These are phyloP conservation scores for Dendryphion nanum DNA, from an alignment of 2,329 filamentous ascomycete species.

Conservation along the genomic window DNA sequence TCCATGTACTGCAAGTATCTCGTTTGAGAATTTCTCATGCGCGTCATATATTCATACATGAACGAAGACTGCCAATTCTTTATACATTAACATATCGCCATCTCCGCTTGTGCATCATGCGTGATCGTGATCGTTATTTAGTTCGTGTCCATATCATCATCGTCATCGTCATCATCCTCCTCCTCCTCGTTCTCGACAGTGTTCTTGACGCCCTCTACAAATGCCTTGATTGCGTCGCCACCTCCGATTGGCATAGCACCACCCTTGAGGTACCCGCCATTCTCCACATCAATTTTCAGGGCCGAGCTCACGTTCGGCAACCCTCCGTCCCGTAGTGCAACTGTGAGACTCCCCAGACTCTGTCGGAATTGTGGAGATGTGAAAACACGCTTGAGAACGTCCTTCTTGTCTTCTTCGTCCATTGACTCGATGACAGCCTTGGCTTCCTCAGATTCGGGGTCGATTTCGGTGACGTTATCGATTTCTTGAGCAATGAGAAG, in stretches of 20 bases:
- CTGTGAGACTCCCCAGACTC: slow-evolving; percentile 78
- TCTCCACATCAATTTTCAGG: slow-evolving; percentile 73
- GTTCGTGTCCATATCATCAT: slow-evolving; percentile 34
- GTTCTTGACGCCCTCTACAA: slow-evolving; percentile 84
- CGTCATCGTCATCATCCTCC: slow-evolving; percentile 11
- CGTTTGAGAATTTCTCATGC: no score
- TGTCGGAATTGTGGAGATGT: slow-evolving; percentile 90
- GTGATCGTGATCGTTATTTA: no score
- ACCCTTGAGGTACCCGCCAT: slow-evolving; percentile 77
- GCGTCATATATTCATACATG: no score
- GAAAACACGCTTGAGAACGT: slow-evolving; percentile 76
- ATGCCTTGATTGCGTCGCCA: slow-evolving; percentile 84
- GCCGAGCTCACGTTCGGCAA: slow-evolving; percentile 88
- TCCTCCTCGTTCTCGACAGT: slow-evolving; percentile 59
- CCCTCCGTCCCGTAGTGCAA: slow-evolving; percentile 86
- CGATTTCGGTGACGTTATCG: slow-evolving; percentile 59
- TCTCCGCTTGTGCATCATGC: no score
- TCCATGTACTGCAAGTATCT: no score
- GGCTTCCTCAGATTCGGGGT: slow-evolving; percentile 67
- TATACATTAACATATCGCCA: no score
- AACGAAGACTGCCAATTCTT: no score
- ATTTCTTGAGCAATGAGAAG: slow-evolving; percentile 73
- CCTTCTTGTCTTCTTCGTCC: slow-evolving; percentile 73
- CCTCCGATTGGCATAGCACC: slow-evolving; percentile 83
- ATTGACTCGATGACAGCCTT: slow-evolving; percentile 73